phyloP scores from a whole-genome alignment of 2,329 filamentous ascomycete genomes.

The Fusarium lateritium region DNA sequence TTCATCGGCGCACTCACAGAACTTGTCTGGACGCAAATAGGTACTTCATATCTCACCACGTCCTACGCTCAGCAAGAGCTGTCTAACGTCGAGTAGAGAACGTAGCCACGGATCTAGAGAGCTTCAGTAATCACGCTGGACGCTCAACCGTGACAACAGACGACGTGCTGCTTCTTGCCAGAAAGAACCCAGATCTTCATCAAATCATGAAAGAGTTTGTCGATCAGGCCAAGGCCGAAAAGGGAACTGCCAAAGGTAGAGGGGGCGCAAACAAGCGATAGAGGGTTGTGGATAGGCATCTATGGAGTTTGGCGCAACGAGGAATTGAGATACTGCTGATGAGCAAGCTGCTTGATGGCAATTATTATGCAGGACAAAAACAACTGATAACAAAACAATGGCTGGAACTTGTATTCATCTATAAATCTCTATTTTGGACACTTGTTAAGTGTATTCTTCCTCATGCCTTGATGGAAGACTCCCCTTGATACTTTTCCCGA shows the following conservation, averaged over 20 bases:
- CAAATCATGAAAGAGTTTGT: constrained; percentile 79
- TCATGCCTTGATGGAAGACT: constrained; percentile 53
- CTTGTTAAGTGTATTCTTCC: background rate
- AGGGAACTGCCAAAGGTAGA: constrained; percentile 46
- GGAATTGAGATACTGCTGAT: background rate
- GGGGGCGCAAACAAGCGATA: constrained; percentile 55
- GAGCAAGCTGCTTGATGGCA: background rate
- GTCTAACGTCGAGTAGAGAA: constrained; percentile 60
- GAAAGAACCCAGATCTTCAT: constrained; percentile 89
- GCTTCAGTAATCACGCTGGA: constrained; percentile 80
- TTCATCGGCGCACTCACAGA: constrained; percentile 91
- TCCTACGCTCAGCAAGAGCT: background rate
- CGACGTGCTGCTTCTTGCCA: constrained; percentile 88
- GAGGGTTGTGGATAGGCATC: constrained; percentile 16
- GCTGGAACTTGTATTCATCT: background rate
- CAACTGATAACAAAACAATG: background rate
- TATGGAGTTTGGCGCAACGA: constrained; percentile 34
- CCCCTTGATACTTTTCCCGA: constrained; percentile 60
- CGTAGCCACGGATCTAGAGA: constrained; percentile 70
- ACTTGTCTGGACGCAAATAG: constrained; percentile 88
- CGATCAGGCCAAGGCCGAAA: constrained; percentile 69
- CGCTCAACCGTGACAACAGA: constrained; percentile 84
- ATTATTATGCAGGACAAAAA: background rate
- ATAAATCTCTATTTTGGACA: background rate
- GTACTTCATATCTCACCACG: constrained; percentile 58